Conservation (phyloP, 768 basidiomycete species). For the Chlorophyllum brunneum region DNA sequence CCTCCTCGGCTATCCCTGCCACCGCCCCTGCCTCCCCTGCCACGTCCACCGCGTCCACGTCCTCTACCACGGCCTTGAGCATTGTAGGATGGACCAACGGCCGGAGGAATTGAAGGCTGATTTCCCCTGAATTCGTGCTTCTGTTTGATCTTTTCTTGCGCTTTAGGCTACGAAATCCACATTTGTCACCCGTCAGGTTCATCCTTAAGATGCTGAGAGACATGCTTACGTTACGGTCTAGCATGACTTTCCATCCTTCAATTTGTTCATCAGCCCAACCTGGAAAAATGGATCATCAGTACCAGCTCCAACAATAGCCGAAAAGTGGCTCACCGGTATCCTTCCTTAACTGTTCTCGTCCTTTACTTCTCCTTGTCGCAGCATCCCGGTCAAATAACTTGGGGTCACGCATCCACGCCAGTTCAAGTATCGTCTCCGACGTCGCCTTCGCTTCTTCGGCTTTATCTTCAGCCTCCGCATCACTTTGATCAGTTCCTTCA, state of each 20-base stretch:
- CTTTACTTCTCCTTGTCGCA: conserved; percentile 65
- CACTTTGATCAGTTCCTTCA: conserved; percentile 38
- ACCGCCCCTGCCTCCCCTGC: conserved; percentile 37
- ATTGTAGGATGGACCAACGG: conserved; percentile 9
- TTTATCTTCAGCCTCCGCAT: conserved; percentile 30
- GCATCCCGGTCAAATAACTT: conserved; percentile 76
- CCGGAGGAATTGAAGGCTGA: conserved; percentile 20
- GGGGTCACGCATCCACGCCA: conserved; percentile 72
- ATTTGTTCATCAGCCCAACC: conserved; percentile 84
- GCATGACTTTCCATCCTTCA: conserved; percentile 89
- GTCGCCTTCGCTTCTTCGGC: conserved; percentile 23
- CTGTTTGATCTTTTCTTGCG: conserved; percentile 60
- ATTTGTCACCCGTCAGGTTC: not conserved
- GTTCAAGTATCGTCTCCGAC: conserved; percentile 66
- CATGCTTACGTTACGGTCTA: conserved; percentile 77
- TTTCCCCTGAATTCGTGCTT: conserved; percentile 81
- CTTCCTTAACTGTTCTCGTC: conserved; percentile 58
- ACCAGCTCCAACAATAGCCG: not conserved
- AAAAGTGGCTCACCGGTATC: conserved; percentile 51
- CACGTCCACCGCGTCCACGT: conserved; percentile 23
- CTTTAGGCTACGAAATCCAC: conserved; percentile 51
- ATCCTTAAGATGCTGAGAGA: not conserved
- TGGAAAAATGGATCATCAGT: conserved; percentile 18
- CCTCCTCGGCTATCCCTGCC: conserved; percentile 33
- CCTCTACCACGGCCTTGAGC: conserved; percentile 27